Evolutionary conservation across 2,329 filamentous ascomycete genomes (phyloP).

Genomic region (Penicillium sp.): DNA sequence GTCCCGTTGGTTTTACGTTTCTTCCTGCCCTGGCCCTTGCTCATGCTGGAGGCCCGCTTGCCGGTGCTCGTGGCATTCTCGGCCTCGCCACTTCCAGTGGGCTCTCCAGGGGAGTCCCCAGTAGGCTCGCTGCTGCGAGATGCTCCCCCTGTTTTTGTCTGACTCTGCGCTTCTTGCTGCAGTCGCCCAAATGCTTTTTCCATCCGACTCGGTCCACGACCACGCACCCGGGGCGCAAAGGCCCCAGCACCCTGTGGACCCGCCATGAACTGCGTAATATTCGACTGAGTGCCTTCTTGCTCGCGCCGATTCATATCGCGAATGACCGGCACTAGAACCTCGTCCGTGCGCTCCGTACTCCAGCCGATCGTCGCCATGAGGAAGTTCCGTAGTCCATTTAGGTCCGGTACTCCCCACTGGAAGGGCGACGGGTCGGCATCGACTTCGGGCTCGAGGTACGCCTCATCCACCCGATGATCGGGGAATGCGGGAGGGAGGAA

Average conservation of each 20-base stretch:
- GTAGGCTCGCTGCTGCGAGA: background rate
- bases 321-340: conserved; percentile 93
- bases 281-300: conserved; percentile 88
- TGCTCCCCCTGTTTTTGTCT: background rate
- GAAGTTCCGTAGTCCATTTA: conserved; percentile 81
- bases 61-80: background rate
- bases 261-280: conserved; percentile 91
- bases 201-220: conserved; percentile 71
- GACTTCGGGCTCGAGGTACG: conserved; percentile 85
- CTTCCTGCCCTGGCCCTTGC: background rate
- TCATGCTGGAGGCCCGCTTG: background rate
- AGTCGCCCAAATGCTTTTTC: conserved; percentile 73
- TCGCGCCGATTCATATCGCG: conserved; percentile 90
- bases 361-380: conserved; percentile 93
- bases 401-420: conserved; percentile 93
- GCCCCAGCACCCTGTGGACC: conserved; percentile 63
- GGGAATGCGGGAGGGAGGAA: conserved; percentile 85
- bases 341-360: conserved; percentile 88
- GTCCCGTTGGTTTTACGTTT: background rate
- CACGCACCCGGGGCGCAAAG: conserved; percentile 71
- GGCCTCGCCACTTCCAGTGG: background rate
- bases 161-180: conserved; percentile 56
- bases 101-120: no score
- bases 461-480: conserved; percentile 74
- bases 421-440: conserved; percentile 78